A percentile compares a stretch with the other conserved stretches of the same genome.
Conservation (phyloP, 495 filamentous ascomycete species). For the Paragyromitra xinjiangensis region DNA sequence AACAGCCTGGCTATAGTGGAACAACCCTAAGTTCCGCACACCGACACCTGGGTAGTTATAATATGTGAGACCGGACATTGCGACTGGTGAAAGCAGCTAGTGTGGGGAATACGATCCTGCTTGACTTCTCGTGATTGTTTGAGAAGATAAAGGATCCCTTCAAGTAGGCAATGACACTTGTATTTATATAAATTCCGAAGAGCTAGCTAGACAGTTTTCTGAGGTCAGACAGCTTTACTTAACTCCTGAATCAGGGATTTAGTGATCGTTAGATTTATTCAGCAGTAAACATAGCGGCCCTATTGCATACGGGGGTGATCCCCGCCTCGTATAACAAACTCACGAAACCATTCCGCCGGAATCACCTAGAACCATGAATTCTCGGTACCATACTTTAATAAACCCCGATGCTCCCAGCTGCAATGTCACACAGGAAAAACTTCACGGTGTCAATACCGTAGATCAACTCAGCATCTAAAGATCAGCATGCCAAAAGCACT, state of each 20-base stretch:
- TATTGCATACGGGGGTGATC: background rate
- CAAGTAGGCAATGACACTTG: background rate
- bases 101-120: background rate
- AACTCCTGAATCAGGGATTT: too few species aligned
- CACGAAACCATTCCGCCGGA: background rate
- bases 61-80: constrained; percentile 62
- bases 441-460: background rate
- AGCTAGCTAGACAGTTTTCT: too few species aligned
- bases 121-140: background rate
- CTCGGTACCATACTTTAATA: background rate
- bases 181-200: too few species aligned
- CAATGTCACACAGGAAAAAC: background rate
- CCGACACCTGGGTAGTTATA: constrained; percentile 62
- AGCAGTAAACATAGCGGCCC: background rate
- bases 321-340: background rate
- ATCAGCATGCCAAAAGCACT: background rate
- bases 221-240: too few species aligned
- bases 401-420: background rate
- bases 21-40: constrained; percentile 57
- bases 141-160: background rate
- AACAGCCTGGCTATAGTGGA: constrained; percentile 66
- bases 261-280: background rate
- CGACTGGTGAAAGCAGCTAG: background rate
- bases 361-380: background rate
- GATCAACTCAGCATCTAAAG: background rate